Evolutionary conservation across 2,329 filamentous ascomycete genomes (phyloP), one percentile per base, ranked within the genome.

Genomic region (Exserohilum rostratum): DNA sequence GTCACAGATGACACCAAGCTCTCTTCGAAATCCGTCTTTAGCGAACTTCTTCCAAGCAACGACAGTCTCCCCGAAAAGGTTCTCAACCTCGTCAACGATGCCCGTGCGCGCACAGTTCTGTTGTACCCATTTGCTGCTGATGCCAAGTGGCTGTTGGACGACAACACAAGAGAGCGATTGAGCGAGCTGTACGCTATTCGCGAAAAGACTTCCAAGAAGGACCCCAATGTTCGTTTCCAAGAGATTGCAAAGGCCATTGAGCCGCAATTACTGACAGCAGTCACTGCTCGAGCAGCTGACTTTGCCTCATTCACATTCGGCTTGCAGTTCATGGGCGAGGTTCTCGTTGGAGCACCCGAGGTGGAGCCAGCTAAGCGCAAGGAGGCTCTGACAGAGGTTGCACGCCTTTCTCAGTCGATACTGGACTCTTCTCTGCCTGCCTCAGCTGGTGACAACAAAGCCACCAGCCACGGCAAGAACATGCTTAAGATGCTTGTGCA

Each of bases 1-100:
- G 88, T 96, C 44, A 87, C 96, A 44, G 95, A 99, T 66, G 95
- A 99, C 73, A 99, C 95, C 9, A 93, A 96, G 61, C 82, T 96
- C 69, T 90, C 87, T 3, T 83, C 87, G 46, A 98, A 96, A 78
- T 83, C 90, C 29, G 90, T 99, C 61, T 91, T 96, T 76, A 83
- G 90, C 0, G 93, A 98, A 75, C 81, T 99, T 11, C 78, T 97
- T 15, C 90, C 75, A 20, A 57, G 53, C 57, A 71, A 75, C 46
- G 75, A 80, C n/a, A 69, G 73, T 52, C 80, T 86, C 30, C 78
- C 83, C 2, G 84, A 89, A 62, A 89, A 88, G 58, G 79, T 91
- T 45, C 77, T 90, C 17, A 82, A 82, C 39, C 77, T 85, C 5
- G 86, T 83, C 61, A 89, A 87, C 61, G 85, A 92, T 66, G 79